Conservation (phyloP, 768 basidiomycete genomes). For the Amanita inopinata region DNA sequence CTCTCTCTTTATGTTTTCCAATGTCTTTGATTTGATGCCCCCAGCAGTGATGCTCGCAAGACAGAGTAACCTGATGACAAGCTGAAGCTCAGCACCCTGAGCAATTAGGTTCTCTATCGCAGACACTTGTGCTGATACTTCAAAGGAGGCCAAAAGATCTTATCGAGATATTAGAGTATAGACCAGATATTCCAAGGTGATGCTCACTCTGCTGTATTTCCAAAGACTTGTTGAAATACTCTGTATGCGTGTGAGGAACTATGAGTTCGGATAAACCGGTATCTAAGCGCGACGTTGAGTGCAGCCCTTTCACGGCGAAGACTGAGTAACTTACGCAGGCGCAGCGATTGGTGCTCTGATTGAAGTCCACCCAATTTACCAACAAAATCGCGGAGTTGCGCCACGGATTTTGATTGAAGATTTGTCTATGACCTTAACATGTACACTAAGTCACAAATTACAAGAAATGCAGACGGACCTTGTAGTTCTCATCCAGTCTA, state of each 20-base stretch:
- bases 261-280: slow-evolving; percentile 91
- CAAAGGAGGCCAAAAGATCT: slow-evolving; percentile 95
- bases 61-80: slow-evolving; percentile 72
- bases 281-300: slow-evolving; percentile 47
- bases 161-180: slow-evolving; percentile 8
- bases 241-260: slow-evolving; percentile 73
- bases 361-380: slow-evolving; percentile 90
- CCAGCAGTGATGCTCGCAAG: slow-evolving; percentile 78
- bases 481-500: slow-evolving; percentile 87
- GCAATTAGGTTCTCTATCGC: slow-evolving; percentile 88
- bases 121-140: slow-evolving; percentile 67
- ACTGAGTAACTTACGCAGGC: slow-evolving; percentile 60
- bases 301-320: slow-evolving; percentile 6
- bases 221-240: slow-evolving; percentile 83
- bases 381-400: slow-evolving; percentile 90
- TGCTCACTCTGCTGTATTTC: slow-evolving; percentile 91
- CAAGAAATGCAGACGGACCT: slow-evolving; percentile 34
- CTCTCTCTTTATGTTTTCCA: slow-evolving; percentile 88
- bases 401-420: slow-evolving; percentile 81
- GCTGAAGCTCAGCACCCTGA: slow-evolving; percentile 75
- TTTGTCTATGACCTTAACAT: slow-evolving; percentile 43
- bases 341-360: slow-evolving; percentile 80
- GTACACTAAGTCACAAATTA: background rate
- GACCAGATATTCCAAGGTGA: background rate
- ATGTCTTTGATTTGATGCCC: slow-evolving; percentile 76